A percentile compares a stretch with the other conserved stretches of the same genome.
These are phyloP conservation scores for Neoarthrinium moseri DNA, from an alignment of 2,329 filamentous ascomycete species.

Conservation along the genomic window DNA sequence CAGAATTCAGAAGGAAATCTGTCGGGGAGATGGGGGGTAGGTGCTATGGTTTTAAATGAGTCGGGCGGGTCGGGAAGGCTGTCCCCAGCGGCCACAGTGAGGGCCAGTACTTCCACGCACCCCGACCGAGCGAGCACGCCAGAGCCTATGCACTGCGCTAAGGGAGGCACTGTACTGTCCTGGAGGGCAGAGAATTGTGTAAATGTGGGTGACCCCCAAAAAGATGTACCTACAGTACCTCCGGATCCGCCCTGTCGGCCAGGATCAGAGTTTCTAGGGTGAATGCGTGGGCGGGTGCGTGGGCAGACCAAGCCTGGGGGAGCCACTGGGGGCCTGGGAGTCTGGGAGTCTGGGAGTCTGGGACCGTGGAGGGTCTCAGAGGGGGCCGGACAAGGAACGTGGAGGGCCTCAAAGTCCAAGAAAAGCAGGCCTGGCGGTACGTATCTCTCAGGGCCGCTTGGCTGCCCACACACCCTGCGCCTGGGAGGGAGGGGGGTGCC, in stretches of 20 bases:
- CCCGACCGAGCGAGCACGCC: slow-evolving; percentile 3
- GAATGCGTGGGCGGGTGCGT: slow-evolving; percentile 7
- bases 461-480: not conserved
- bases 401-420: not conserved
- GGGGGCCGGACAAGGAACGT: slow-evolving; percentile 7
- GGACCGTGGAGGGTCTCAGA: slow-evolving; percentile 9
- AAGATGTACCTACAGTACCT: slow-evolving; percentile 8
- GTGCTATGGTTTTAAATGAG: slow-evolving; percentile 34
- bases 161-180: not conserved
- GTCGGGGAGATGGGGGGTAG: slow-evolving; percentile 29
- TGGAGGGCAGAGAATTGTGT: slow-evolving; percentile 1
- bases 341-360: not conserved
- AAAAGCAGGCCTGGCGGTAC: slow-evolving; percentile 2
- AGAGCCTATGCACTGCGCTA: slow-evolving; percentile 1
- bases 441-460: not conserved
- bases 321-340: slow-evolving; percentile 8
- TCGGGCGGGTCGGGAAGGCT: slow-evolving; percentile 25
- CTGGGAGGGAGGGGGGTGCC: not conserved
- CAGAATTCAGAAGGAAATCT: slow-evolving; percentile 28
- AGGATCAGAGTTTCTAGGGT: slow-evolving; percentile 8
- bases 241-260: slow-evolving; percentile 11
- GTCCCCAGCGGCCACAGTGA: slow-evolving; percentile 13
- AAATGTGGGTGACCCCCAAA: slow-evolving; percentile 14
- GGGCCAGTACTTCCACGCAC: not conserved
- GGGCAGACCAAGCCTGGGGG: slow-evolving; percentile 6